Base-by-base conservation (phyloP, 208 protist species). In the Trypanosoma platydactyli region DNA sequence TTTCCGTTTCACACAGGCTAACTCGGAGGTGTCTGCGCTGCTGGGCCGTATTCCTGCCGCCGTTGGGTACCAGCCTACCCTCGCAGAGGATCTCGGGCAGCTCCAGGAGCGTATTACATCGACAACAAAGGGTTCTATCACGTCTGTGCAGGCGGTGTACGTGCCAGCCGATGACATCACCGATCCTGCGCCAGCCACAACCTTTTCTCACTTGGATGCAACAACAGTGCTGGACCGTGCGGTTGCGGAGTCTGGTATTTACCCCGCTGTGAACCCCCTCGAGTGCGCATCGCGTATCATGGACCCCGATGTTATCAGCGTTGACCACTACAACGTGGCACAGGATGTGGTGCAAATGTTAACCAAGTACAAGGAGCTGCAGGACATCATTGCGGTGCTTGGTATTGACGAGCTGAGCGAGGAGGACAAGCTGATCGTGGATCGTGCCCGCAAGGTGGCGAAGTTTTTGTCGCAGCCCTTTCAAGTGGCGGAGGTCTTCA, bases 311-410 rank as follows among this genome's bases (percentile, higher is more conserved):
- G 88, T 98, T 41, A 92, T 99, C 72, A 95, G 95, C 67, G 81
- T 95, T 27, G 94, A 99, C 71, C 98, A 99, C 91, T 99, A 99
- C 89, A 93, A 93, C 58, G 83, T 97, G 64, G 97, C 97, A n/a
- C 95, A 97, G 81, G 78, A 84, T 57, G 93, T 98, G 41, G 95
- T 98, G 79, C 95, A 99, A 84, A 97, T 97, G 69, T 87, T 99
- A 40, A 98, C 98, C 84, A 96, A 98, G 80, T 99, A 99, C 91
- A 98, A 98, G 83, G 92, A 96, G 53, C 86, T 99, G 29, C 97
- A 99, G 88, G 98, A 99, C 78, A 99, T 99, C 80, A 99, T 99
- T 94, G 98, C 98, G 61, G 98, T 99, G 90, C 87, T 99, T 18
- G 98, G 98, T 90, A 99, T 99, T 90, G 98, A 99, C 64, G 98